Evolutionary conservation across 2,329 filamentous ascomycete species (phyloP), one percentile per base, ranked within the genome.

Genomic region (Paradendryphiella salina): DNA sequence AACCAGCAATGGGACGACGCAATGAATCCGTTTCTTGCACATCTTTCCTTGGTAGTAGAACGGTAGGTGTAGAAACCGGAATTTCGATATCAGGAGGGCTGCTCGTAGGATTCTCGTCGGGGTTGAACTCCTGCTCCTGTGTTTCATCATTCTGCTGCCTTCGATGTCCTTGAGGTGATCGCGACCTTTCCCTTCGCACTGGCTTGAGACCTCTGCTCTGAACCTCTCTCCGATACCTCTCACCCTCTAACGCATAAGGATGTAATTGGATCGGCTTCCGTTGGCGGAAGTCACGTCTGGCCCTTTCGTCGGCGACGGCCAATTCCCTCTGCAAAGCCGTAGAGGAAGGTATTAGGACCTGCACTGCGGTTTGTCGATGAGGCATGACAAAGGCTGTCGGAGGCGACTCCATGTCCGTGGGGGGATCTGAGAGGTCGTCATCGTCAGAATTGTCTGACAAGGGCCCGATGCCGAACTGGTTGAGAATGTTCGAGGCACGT

Each of bases 231-330:
- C 74, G 69, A 55, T 79, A 79, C 29, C 70, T 63, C 41, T 76
- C 73, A 15, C 70, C 70, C 40, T 80, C 77, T 17, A 78, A 56
- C 17, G 74, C 59, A 52, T 79, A 80, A 2, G 78, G 78, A 64
- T 79, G 75, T 21, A 80, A 57, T 55, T 80, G 78, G 38, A 78
- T 78, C 11, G 77, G 74, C 38, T 77, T 77, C 8, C 78, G 67
- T 37, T 74, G 63, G n/a, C 78, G 70, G 17, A 80, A 67, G 7
- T 66, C 73, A 33, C 76, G 67, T 23, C 47, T 53, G 28, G 54
- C 43, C 32, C 52, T 57, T 13, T 65, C 49, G 14, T 61, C 58
- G 14, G 43, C 52, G 32, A 57, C 53, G 23, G 23, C 23, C 23
- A 26, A 26, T 13, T 58, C 52, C 8, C 38, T 46, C 32, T 61